Evolutionary conservation across 1,284 basidiomycete species (phyloP), one percentile per base, ranked within the genome.

Genomic region (Trichosporon asahii): DNA sequence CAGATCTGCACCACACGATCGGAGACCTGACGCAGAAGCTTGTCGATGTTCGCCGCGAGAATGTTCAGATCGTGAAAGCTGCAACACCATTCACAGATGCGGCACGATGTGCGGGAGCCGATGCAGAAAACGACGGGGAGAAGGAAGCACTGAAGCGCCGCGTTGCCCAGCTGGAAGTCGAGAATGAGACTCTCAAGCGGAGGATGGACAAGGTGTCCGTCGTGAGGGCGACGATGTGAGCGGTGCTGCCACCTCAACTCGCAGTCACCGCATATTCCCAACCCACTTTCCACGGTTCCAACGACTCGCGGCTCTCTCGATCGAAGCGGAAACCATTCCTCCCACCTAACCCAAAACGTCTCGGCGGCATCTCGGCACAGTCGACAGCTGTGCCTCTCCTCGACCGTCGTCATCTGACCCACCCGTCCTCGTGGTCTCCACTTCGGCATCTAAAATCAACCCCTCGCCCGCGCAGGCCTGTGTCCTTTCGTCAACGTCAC

Each of bases 11-110:
- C 29, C 57, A 61, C 27, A n/a, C 27, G 15, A 33, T 61, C 15
- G 57, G 57, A 12, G 29, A 61, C 57, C 29, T 61, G 57, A 61
- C 57, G 18, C 57, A 61, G 57, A 61, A 31, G 18, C 57, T 61
- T 15, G 57, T 61, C 57, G 57, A 61, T 8, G 27, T 61, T 1
- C 27, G 57, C 4, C 57, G 57, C 2, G 57, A 61, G 14, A 61
- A 61, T 14, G 57, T 61, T 5, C 57, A 33, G 29, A 61, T 61
- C n/a, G 57, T 61, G 3, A 61, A 61, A 15, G 53, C 53, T 27
- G 53, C 53, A 3, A 27, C 53, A 27, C 53, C 53, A 0, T 15
- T 57, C 11, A 57, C 53, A 27, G 14, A 25, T 5, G 53, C 40
- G 15, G 40, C 40, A 4, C 40, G 40, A 5, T n/a, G 53, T 6